phyloP scores from a whole-genome alignment of 768 basidiomycete genomes.

The Lactarius hatsudake region DNA sequence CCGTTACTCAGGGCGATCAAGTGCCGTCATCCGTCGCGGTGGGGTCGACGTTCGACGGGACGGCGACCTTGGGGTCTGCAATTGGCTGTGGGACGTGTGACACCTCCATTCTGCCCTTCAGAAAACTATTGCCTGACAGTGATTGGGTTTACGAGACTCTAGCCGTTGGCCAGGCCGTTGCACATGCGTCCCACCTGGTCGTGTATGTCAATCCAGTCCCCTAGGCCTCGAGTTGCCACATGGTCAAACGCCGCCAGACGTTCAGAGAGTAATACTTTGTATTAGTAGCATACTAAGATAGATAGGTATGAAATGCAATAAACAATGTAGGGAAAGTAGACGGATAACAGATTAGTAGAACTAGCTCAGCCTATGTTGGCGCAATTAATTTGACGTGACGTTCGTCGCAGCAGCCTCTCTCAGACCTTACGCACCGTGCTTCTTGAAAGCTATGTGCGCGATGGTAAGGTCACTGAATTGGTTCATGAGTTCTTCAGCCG shows the following conservation, averaged over 20 bases:
- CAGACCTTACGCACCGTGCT: background rate
- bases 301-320: background rate
- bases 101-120: no score
- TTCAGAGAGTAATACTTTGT: background rate
- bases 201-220: background rate
- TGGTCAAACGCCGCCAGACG: background rate
- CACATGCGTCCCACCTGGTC: background rate
- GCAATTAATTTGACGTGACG: background rate
- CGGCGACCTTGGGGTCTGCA: background rate
- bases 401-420: background rate
- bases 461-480: background rate
- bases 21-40: background rate
- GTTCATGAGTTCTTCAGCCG: background rate
- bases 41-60: background rate
- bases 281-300: background rate
- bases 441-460: background rate
- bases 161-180: no score
- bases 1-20: background rate
- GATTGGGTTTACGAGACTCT: no score
- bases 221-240: no score
- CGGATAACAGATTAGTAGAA: background rate
- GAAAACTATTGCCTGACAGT: no score
- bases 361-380: background rate
- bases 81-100: background rate
- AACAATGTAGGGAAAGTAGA: background rate